A percentile compares a stretch with the other conserved stretches of the same genome.
These are phyloP conservation scores for Pythium scleroteichum DNA, from an alignment of 352 stramenopile genomes.

Conservation along the genomic window DNA sequence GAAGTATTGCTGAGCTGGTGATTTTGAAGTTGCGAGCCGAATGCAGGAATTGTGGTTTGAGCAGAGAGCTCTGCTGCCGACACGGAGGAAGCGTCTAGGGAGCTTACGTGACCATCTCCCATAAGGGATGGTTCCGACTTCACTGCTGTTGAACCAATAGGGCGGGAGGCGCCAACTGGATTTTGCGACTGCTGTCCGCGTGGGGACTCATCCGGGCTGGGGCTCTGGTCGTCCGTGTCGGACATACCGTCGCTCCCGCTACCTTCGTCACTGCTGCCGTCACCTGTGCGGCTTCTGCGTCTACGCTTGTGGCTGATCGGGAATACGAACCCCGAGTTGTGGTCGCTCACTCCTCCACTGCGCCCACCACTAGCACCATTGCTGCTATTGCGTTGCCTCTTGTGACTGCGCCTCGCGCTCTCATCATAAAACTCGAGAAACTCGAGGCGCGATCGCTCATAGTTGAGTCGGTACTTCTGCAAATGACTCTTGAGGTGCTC, in stretches of 20 bases:
- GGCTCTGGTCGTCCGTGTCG: slow-evolving; percentile 14
- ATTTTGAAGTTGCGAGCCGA: too few relatives aligned
- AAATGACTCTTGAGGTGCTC: slow-evolving; percentile 86
- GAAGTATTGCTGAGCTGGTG: too few relatives aligned
- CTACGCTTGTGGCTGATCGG: slow-evolving; percentile 25
- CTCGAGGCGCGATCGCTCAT: slow-evolving; percentile 79
- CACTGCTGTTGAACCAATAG: not conserved
- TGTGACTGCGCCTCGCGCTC: slow-evolving; percentile 66
- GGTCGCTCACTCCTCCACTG: slow-evolving; percentile 20
- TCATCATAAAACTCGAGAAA: slow-evolving; percentile 87
- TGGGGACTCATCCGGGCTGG: not conserved
- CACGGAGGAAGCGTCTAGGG: not conserved
- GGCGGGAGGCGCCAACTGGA: not conserved
- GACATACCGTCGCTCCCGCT: slow-evolving; percentile 8
- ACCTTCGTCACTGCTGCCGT: slow-evolving; percentile 5
- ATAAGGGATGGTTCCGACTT: too few relatives aligned
- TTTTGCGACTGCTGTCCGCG: not conserved
- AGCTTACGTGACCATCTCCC: not conserved
- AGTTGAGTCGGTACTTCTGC: slow-evolving; percentile 88
- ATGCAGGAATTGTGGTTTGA: too few relatives aligned
- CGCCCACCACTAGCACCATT: too few relatives aligned
- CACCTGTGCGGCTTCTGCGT: not conserved
- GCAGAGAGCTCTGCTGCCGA: too few relatives aligned
- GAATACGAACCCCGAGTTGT: slow-evolving; percentile 19
- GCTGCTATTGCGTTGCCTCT: slow-evolving; percentile 39